Conservation (phyloP, 164 flowering plant genomes). For the Macadamia integrifolia region DNA sequence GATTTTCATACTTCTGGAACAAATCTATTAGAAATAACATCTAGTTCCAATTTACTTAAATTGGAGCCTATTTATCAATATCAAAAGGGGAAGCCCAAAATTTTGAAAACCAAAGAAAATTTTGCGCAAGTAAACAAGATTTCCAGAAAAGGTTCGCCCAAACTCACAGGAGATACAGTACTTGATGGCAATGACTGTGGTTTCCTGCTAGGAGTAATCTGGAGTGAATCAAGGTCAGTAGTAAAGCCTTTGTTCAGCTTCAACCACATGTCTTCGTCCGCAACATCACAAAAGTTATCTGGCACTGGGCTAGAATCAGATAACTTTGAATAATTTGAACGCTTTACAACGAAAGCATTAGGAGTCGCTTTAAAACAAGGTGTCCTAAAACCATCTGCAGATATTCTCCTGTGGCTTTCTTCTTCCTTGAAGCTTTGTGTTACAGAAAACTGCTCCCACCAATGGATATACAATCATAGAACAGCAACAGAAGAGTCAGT, state of each 20-base stretch:
- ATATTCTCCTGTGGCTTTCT: conserved; percentile 24
- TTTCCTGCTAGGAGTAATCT: conserved; percentile 64
- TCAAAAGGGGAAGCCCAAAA: too few species aligned
- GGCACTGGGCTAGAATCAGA: conserved; percentile 81
- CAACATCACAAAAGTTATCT: conserved; percentile 58
- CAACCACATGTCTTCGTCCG: conserved; percentile 94
- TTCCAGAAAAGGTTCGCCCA: neutral
- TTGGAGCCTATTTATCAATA: too few species aligned
- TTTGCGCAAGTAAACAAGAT: neutral
- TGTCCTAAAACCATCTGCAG: conserved; percentile 55
- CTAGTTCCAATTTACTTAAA: too few species aligned
- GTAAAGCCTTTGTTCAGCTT: conserved; percentile 77
- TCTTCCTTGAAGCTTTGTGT: conserved; percentile 33
- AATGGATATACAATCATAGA: neutral
- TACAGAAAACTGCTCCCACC: conserved; percentile 29
- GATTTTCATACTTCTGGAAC: too few species aligned
- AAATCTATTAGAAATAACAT: too few species aligned
- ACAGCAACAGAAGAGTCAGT: neutral
- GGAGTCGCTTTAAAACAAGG: conserved; percentile 60
- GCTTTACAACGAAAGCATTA: conserved; percentile 58
- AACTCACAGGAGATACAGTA: conserved; percentile 55
- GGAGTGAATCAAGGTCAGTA: conserved; percentile 78
- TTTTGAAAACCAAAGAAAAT: too few species aligned
- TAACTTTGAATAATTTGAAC: conserved; percentile 49
- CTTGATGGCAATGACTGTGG: conserved; percentile 49